Base-by-base conservation (phyloP, 2,329 filamentous ascomycete species). In the Pyricularia sp. region DNA sequence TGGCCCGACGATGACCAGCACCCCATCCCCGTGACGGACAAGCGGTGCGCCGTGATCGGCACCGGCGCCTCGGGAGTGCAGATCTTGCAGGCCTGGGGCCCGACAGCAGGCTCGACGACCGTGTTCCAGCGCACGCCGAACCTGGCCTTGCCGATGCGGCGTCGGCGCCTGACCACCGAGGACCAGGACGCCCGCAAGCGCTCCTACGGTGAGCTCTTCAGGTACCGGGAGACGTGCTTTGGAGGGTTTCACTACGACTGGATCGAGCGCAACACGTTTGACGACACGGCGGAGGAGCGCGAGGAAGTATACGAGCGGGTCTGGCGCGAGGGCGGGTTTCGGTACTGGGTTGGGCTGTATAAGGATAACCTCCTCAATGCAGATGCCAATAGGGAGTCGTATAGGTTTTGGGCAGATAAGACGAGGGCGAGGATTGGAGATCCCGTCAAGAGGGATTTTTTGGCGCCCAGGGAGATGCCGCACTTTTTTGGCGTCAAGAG, bases 71-170 rank as follows among this genome's bases (percentile, higher is more conserved):
- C 84, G 0, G 86, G 86, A 0, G 81, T 88, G 1, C 86, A 89
- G 68, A 81, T 87, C 59, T 79, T 81, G 0, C 86, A 89, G 68
- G 84, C 84, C 64, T 82, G 81, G 72, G 82, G 80, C 1, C 81
- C 81, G 2, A 71, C 78, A 13, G 84, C 80, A 0, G 78, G 76
- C 6, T 73, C 81, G 1, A 68, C 89, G 28, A 79, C 75, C 2
- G 83, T 89, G 44, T 88, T 88, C 72, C 85, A 89, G 69, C 80
- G 87, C 12, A 89, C 85, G 0, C 87, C 87, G 0, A 89, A 89
- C 66, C 75, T 87, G 7, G 84, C 84, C 0, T 69, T 89, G 0
- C 85, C 86, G 0, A 87, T 89, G 84, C 77, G 79, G 2, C 79
- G 81, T 65, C 74, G 76, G 2, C 55, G 74, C 0, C 74, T 87